Evolutionary conservation across 768 basidiomycete species (phyloP), one percentile per base, ranked within the genome.

Genomic region (Gelatoporia subvermispora): DNA sequence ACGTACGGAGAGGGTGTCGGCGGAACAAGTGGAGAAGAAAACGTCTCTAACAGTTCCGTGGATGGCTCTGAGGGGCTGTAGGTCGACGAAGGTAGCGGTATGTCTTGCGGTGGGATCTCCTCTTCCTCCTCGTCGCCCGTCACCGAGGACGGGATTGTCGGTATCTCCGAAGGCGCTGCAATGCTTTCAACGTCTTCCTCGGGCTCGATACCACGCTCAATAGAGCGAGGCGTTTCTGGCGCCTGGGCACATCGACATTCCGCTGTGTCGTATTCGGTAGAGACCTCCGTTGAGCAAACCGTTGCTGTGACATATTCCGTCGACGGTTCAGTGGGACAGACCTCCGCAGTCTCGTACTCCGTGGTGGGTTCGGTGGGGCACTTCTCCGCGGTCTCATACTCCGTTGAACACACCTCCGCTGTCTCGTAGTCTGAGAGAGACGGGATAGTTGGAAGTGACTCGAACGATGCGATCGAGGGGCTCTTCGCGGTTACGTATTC

Each of bases 381-480:
- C 39, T 61, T 50, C 20, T 59, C 57, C 9, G 66, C 69, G 0
- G 68, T 71, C 48, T 62, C 59, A 49, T 65, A 69, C 47, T 65
- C 61, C 4, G 65, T 68, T 8, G 65, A 58, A 53, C 73, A 73
- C 16, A 64, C 56, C 37, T 70, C 68, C 10, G 69, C 69, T 0
- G 75, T 74, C 34, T 56, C 58, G 46, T 67, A 77, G 43, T 73
- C 72, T 0, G 68, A 73, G 16, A 57, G 53, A 1, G 78, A 81
- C 11, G 81, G 81, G 52, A 82, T 82, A 3, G 76, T 77, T 1
- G 81, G 80, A 47, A 82, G 63, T 4, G 81, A 82, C 48, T 69
- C 70, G 62, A 77, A 81, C 0, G 81, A 82, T 5, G 72, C 57
- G 23, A 46, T 62, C 37, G 60, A 61, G 16, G 60, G 53, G 15